Evolutionary conservation across 371 early-diverging fungal genomes (phyloP), one percentile per base, ranked within the genome.

Genomic region (Entomophthora muscae): DNA sequence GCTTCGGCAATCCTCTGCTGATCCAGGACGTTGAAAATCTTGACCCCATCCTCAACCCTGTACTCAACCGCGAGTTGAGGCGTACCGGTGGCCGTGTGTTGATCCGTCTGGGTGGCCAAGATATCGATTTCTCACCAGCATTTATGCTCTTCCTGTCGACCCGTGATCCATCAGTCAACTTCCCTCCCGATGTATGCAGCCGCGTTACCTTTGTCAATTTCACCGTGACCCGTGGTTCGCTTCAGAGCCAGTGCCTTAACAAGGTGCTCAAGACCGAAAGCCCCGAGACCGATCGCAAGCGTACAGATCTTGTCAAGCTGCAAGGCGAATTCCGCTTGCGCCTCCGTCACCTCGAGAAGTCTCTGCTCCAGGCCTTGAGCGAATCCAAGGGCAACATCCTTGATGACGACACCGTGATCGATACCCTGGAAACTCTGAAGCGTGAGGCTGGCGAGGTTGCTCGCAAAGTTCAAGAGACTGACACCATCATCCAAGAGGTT

Each of bases 191-290:
- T 69, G 85, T 98, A 26, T 93, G 90, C 78, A 88, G 89, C 66
- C 88, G 98, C 59, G 95, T 95, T 5, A 95, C 96, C 0, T 93
- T 98, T 77, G 95, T 97, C 62, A 98, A 97, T 83, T 98, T 97
- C 71, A 94, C 98, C 1, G 91, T 96, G 3, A 98, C 98, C 2
- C 84, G 93, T 26, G 85, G 89, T 57, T 91, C 92, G 77, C 75
- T 98, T 65, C 95, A 96, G 72, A 88, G 88, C 64, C 98, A 98
- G 75, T 95, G 96, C 73, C 76, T 98, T 73, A 89, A 94, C 70
- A 86, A 90, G 77, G 90, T 95, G 0, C 78, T 98, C 64, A 89
- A 90, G 70, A 84, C 86, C 26, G 95, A 96, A 75, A 75, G 95
- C 30, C 95, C 99, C 0, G 98, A 98, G 70, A 90, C 93, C 0